These are phyloP conservation scores for Amaranthus tricolor DNA, from an alignment of 179 eudicot species.

Conservation along the genomic window DNA sequence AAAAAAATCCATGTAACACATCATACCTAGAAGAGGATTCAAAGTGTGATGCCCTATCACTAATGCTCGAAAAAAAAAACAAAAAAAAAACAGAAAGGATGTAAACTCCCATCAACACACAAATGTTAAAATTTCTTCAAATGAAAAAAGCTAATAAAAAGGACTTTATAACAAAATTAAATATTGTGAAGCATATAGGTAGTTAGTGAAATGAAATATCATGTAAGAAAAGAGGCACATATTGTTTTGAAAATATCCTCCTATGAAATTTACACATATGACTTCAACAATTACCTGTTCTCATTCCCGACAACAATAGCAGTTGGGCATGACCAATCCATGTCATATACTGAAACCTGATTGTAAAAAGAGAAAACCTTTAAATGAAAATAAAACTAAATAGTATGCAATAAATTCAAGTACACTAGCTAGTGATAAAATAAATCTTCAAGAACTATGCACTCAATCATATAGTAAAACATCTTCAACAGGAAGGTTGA, in stretches of 20 bases:
- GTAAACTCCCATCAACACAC: not conserved
- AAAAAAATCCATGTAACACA: no score
- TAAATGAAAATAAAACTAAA: not conserved
- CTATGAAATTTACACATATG: not conserved
- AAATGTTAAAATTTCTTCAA: not conserved
- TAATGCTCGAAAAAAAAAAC: no score
- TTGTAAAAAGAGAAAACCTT: not conserved
- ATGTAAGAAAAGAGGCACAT: not conserved
- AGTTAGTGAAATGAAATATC: not conserved
- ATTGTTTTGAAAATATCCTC: not conserved
- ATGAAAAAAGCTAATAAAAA: not conserved
- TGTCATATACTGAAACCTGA: constrained; percentile 75
- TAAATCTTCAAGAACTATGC: not conserved
- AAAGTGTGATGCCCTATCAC: no score
- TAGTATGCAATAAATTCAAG: not conserved
- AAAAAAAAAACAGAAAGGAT: not conserved
- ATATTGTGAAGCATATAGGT: not conserved
- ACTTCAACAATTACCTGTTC: constrained; percentile 40
- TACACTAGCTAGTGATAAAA: not conserved
- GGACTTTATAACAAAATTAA: not conserved
- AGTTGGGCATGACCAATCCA: constrained; percentile 96
- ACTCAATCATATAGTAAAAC: not conserved
- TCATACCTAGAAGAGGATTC: no score
- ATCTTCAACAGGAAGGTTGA: not conserved
- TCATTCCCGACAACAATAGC: constrained; percentile 98